Base-by-base conservation (phyloP, 2,329 filamentous ascomycete species). In the Xylaria sp. region DNA sequence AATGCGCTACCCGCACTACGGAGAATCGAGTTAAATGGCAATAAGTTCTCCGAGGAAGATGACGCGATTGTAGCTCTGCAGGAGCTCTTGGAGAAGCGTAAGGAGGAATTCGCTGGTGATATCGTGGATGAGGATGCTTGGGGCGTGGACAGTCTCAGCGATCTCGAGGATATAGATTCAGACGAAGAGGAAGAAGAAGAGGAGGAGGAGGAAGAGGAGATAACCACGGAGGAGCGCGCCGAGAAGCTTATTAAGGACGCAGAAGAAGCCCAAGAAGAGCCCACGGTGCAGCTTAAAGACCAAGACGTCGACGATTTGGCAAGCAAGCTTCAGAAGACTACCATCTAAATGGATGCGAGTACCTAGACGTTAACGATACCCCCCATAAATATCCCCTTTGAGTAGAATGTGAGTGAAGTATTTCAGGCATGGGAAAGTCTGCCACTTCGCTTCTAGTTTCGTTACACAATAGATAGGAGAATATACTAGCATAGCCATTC, bases 11-110 rank as follows among this genome's bases (percentile, higher is more conserved):
- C 94, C 1, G 87, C 88, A 13, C 84, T 99, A 73, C 92, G 91
- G 82, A 91, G 94, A 76, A 89, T 99, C 59, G 96, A 98, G 82
- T 84, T 99, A 74, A 98, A 99, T 80, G 96, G 96, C 60, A 99
- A 99, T 84, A 96, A 94, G 79, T 97, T 99, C 76, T 85, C 88
- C 9, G 94, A 98, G 80, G 94, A 97, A 2, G 94, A 98, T 75
- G 85, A 88, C 56, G 88, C 88, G 34, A 86, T 98, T 51, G 82
- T 89, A 70, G 85, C 84, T 25, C 84, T 98, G 55, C 88, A 90
- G 73, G 88, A 90, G 61, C 84, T 96, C 34, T 85, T 98, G 32
- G 91, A 93, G 68, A 87, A 89, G 76, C 90, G 94, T 72, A 94
- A 94, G 83, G 92, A 95, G 79, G 89, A 91, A 74, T 76, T 89